Evolutionary conservation across 495 filamentous ascomycete genomes (phyloP).

Genomic region (Penicillium salamii): DNA sequence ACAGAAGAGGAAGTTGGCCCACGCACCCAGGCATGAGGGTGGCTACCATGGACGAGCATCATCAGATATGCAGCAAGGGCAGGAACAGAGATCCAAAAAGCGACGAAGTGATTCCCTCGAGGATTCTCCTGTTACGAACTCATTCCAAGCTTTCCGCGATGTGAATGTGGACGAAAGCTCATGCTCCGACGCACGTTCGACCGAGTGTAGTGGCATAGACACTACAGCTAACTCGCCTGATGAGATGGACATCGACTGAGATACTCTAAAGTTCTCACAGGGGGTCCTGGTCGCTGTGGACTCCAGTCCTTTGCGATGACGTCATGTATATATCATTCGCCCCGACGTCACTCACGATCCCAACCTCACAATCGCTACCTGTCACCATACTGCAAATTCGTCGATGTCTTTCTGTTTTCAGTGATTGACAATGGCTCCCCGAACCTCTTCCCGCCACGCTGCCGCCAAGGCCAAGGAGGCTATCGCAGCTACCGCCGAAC

Average conservation of each 20-base stretch:
- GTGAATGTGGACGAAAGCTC: slow-evolving; percentile 19
- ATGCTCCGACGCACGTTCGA: slow-evolving; percentile 20
- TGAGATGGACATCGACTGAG: slow-evolving; percentile 33
- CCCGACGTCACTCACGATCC: too few relatives aligned
- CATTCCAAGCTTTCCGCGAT: slow-evolving; percentile 16
- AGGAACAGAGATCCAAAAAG: slow-evolving; percentile 26
- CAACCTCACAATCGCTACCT: too few relatives aligned
- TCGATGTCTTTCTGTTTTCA: too few relatives aligned
- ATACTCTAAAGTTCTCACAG: neutral
- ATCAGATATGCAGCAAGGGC: slow-evolving; percentile 9
- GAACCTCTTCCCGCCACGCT: slow-evolving; percentile 43
- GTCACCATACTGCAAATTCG: too few relatives aligned
- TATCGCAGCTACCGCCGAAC: slow-evolving; percentile 28
- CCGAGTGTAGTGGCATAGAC: slow-evolving; percentile 12
- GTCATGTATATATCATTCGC: slow-evolving; percentile 23
- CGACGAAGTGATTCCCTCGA: slow-evolving; percentile 15
- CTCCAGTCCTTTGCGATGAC: too few relatives aligned
- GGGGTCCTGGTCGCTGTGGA: neutral
- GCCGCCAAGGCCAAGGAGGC: slow-evolving; percentile 47
- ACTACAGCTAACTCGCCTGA: slow-evolving; percentile 8
- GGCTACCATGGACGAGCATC: neutral
- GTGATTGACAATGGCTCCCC: slow-evolving; percentile 27
- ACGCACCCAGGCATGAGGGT: neutral
- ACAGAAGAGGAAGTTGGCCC: slow-evolving; percentile 38
- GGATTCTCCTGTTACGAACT: neutral